Conservation (phyloP, 768 basidiomycete species). For the Hysterangium stoloniferum region DNA sequence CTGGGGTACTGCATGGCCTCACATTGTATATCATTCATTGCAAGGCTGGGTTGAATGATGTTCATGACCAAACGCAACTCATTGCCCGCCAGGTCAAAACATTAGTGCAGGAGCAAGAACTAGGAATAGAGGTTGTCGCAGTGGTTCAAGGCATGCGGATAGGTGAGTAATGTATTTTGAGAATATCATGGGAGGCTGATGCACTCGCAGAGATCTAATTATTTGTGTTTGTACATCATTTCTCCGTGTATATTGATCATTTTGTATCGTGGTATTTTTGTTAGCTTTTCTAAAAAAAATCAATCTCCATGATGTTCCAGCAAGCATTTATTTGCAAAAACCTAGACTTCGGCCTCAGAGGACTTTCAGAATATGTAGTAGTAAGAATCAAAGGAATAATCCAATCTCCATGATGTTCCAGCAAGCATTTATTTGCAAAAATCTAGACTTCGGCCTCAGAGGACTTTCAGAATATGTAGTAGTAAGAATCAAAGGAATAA, state of each 20-base stretch:
- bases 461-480: background rate
- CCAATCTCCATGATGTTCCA: background rate
- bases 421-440: background rate
- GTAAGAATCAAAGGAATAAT: background rate
- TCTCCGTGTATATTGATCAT: background rate
- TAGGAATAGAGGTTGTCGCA: conserved; percentile 65
- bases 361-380: background rate
- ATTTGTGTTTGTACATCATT: background rate
- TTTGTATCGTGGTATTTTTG: background rate
- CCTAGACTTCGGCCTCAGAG: background rate
- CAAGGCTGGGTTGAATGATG: conserved; percentile 61
- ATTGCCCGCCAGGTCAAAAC: conserved; percentile 68
- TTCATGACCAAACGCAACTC: conserved; percentile 44
- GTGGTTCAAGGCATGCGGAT: conserved; percentile 79
- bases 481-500: background rate
- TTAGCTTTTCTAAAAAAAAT: no score
- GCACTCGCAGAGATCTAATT: background rate
- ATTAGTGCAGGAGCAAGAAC: conserved; percentile 48
- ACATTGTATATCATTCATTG: conserved; percentile 80
- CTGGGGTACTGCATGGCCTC: conserved; percentile 47
- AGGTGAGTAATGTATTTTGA: conserved; percentile 38
- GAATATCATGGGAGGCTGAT: background rate
- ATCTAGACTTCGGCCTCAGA: background rate
- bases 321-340: background rate
- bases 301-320: background rate